Base-by-base conservation (phyloP, 169 alveolate genomes). In the Sarcocystis neurona region DNA sequence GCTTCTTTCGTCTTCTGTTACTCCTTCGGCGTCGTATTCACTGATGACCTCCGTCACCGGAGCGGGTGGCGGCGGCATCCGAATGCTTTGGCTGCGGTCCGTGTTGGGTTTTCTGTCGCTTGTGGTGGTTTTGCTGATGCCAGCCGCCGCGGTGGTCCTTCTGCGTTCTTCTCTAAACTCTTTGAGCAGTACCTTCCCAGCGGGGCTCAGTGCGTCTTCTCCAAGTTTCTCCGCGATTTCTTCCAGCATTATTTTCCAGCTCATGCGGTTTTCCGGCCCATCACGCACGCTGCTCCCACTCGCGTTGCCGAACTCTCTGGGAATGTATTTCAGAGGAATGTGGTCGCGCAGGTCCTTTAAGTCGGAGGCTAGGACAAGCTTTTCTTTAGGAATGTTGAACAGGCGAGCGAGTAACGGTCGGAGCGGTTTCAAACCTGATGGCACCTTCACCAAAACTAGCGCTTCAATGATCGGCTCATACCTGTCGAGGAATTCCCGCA, bases 281-380 rank as follows among this genome's bases (percentile, higher is more conserved):
- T 60, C 48, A 3, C 72, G 70, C 27, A 82, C 89, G 72, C 74
- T 53, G 44, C 70, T 32, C 12, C 89, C 89, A n/a, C 41, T 60
- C 23, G 89, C 79, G n/a, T 82, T 82, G 39, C 89, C 58, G 89
- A 82, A 82, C 79, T 82, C 89, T 32, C 43, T 0, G 37, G 89
- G 89, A 3, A 82, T 68, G 66, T 82, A n/a, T 15, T 82, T 39
- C 5, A 23, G 79, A 3, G 70, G 58, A 66, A 82, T 82, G 30
- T n/a, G 60, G 37, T n/a, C 2, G n/a, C 39, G 66, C 32, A 82
- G 79, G 43, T 60, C 66, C 3, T 27, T 8, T 43, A 66, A 60
- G 27, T 12, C 41, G 4, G 79, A 39, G 23, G 72, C 48, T 6
- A 68, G 44, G 3, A 46, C 79, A 27, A 82, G 70, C 63, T 82